Base-by-base conservation (phyloP, 306 rosid species). In the Styphnolobium japonicum region DNA sequence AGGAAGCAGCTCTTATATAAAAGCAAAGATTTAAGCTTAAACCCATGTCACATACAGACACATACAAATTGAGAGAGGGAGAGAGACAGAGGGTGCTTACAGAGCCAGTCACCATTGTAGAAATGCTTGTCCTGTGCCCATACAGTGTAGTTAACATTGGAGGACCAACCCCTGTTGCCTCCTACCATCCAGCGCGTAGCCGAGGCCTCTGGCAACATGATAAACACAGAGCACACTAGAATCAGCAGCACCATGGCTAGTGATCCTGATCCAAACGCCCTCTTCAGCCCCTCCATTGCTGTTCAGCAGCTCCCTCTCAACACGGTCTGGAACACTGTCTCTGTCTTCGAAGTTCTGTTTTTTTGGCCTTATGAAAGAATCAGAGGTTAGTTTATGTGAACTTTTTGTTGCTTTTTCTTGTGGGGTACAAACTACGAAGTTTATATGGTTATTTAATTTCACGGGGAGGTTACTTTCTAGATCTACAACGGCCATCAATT, bases 51-150 rank as follows among this genome's bases (percentile, higher is more conserved):
- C 3, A n/a, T n/a, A 52, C 0, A 77, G 0, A 36, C 0, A 21
- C 1, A 55, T 2, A 12, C 0, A 72, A 5, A 60, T n/a, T n/a
- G 27, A 71, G 10, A 37, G 15, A 55, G 53, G 63, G 49, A 56
- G 34, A 53, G 9, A 42, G 43, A 40, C 21, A 36, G 14, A 29
- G 45, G 60, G 65, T 21, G 63, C 90, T 88, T 90, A 95, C 97
- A 93, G 68, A 95, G 96, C 98, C 97, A 95, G 45, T 95, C 99
- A 40, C 88, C 96, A 72, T 86, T 86, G 91, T 93, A 93, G 93
- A 95, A 95, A 80, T 95, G 93, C 64, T 66, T 85, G 25, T 15
- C 94, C 74, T 67, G 75, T 19, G 94, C 93, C 98, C 98, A 95
- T 3, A 69, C 55, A 27, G 97, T 93, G 85, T 90, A 93, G 87